Conservation (phyloP, 2,329 filamentous ascomycete genomes). For the Aspergillus sp. region DNA sequence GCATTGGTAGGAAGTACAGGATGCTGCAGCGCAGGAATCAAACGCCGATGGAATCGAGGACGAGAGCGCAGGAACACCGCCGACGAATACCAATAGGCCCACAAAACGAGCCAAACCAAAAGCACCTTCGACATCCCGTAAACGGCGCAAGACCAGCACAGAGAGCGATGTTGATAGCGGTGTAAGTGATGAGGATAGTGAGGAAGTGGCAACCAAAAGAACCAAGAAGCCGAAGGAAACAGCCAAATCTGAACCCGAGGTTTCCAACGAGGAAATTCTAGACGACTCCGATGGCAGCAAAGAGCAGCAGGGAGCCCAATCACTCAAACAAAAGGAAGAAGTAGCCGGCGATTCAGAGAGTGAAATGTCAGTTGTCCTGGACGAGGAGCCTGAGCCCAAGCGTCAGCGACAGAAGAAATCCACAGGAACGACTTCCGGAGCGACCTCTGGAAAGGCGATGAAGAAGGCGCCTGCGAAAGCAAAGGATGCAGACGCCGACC, state of each 20-base stretch:
- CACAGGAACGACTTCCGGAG: slow-evolving; percentile 18
- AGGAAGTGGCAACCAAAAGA: slow-evolving; percentile 18
- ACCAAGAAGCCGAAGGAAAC: slow-evolving; percentile 13
- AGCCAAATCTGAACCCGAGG: background rate
- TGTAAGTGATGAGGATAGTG: slow-evolving; percentile 20
- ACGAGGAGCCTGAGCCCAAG: slow-evolving; percentile 65
- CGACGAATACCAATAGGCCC: slow-evolving; percentile 22
- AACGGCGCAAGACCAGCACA: slow-evolving; percentile 35
- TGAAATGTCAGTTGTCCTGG: slow-evolving; percentile 74
- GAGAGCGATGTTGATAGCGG: slow-evolving; percentile 18
- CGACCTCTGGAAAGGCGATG: slow-evolving; percentile 25
- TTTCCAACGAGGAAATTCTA: slow-evolving; percentile 8
- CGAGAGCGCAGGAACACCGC: slow-evolving; percentile 6
- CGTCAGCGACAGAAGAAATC: slow-evolving; percentile 49
- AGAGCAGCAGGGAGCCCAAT: slow-evolving; percentile 13
- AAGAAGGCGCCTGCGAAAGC: slow-evolving; percentile 36
- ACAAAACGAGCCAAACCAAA: slow-evolving; percentile 30
- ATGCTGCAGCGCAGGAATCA: slow-evolving; percentile 21
- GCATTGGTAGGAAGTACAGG: slow-evolving; percentile 31
- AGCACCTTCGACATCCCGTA: slow-evolving; percentile 26
- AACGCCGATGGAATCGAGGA: slow-evolving; percentile 13
- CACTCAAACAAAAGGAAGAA: slow-evolving; percentile 29
- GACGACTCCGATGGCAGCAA: slow-evolving; percentile 17
- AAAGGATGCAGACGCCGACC: slow-evolving; percentile 52
- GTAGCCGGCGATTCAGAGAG: slow-evolving; percentile 56